Conservation (phyloP, 2,329 filamentous ascomycete species). For the Xylaria digitata region DNA sequence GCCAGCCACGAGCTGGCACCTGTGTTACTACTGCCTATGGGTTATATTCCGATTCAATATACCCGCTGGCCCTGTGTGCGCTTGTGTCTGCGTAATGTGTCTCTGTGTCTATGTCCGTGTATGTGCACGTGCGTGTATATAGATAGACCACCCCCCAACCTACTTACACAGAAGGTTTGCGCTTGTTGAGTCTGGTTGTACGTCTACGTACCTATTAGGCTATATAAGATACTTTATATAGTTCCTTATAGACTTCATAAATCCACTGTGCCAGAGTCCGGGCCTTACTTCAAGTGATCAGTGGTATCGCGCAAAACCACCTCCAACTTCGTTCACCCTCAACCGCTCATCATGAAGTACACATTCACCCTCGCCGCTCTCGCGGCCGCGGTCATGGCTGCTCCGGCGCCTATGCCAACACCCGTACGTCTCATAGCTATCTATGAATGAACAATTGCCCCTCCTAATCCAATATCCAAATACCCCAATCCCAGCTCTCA, state of each 20-base stretch:
- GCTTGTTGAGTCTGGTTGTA: not conserved
- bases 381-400: constrained; percentile 42
- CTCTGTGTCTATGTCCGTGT: constrained; percentile 1
- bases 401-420: constrained; percentile 44
- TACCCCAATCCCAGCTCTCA: not conserved
- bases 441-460: not conserved
- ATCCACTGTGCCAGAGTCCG: not conserved
- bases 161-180: constrained; percentile 1
- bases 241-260: not conserved
- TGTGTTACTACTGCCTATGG: not conserved
- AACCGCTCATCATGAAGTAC: constrained; percentile 42
- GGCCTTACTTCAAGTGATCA: no score
- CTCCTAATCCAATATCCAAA: not conserved
- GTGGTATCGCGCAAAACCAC: no score
- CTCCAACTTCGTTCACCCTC: not conserved
- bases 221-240: not conserved
- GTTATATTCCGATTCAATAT: not conserved
- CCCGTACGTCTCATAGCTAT: constrained; percentile 38
- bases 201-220: not conserved
- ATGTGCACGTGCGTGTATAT: constrained; percentile 2
- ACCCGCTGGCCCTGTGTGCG: not conserved
- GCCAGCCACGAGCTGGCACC: not conserved
- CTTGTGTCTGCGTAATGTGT: not conserved
- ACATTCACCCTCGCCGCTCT: constrained; percentile 41
- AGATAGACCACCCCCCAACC: not conserved